A percentile compares a stretch with the other conserved stretches of the same genome.
Conservation (phyloP, 192 early-diverging fungal genomes). For the Entomortierella beljakovae region DNA sequence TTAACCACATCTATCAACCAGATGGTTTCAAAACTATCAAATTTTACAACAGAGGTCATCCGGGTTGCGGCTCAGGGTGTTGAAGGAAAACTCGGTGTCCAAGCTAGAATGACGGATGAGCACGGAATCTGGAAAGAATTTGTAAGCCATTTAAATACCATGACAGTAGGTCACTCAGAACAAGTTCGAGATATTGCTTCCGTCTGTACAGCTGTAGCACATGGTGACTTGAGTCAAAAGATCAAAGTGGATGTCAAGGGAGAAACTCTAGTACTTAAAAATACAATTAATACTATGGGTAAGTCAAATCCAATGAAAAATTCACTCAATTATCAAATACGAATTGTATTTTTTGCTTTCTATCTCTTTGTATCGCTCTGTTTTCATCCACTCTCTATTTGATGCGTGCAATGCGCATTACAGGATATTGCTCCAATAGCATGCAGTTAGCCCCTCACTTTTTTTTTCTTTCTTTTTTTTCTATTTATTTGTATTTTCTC, state of each 20-base stretch:
- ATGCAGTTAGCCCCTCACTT: too few relatives aligned
- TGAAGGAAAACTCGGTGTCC: constrained; percentile 81
- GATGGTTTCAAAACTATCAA: constrained; percentile 70
- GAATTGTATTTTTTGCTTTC: not conserved
- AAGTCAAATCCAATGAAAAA: constrained; percentile 25
- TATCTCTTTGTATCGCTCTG: not conserved
- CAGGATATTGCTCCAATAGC: too few relatives aligned
- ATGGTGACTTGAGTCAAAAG: constrained; percentile 74
- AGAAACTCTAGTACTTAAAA: constrained; percentile 75
- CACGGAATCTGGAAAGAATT: constrained; percentile 70
- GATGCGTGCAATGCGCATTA: not conserved
- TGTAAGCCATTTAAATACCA: constrained; percentile 67
- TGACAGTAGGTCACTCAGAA: constrained; percentile 66
- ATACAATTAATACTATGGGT: constrained; percentile 82
- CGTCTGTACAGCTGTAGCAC: constrained; percentile 76
- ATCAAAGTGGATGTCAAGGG: constrained; percentile 77
- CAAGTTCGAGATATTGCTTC: constrained; percentile 77
- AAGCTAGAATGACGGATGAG: constrained; percentile 58
- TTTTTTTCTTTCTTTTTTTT: not conserved
- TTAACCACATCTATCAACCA: constrained; percentile 67
- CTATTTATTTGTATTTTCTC: not conserved
- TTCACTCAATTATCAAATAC: not conserved
- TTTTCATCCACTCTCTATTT: not conserved
- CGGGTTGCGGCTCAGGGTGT: constrained; percentile 76
- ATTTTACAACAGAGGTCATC: constrained; percentile 69